A percentile compares a stretch with the other conserved stretches of the same genome.
These are phyloP conservation scores for Globisporangium recalcitrans DNA, from an alignment of 352 stramenopile genomes.

Conservation along the genomic window DNA sequence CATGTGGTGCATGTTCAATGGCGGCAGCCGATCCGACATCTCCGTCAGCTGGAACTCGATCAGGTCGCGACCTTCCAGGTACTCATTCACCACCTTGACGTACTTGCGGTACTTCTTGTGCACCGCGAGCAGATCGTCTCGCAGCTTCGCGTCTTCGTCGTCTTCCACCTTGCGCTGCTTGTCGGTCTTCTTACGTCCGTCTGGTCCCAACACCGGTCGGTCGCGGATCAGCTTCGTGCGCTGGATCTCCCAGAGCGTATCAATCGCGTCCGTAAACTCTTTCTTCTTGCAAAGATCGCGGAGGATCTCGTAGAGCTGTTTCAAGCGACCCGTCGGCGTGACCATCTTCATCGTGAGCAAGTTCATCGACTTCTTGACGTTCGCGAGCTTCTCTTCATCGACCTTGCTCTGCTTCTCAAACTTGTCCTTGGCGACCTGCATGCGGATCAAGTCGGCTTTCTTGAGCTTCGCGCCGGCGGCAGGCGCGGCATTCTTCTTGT, in stretches of 20 bases:
- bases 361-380: constrained; percentile 82
- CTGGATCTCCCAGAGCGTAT: constrained; percentile 87
- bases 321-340: constrained; percentile 70
- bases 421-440: constrained; percentile 85
- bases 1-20: constrained; percentile 88
- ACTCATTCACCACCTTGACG: constrained; percentile 70
- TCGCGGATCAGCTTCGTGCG: constrained; percentile 56
- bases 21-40: constrained; percentile 80
- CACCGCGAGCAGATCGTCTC: constrained; percentile 52
- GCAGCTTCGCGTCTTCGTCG: constrained; percentile 69
- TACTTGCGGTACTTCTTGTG: constrained; percentile 89
- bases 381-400: constrained; percentile 84
- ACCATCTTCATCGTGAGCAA: constrained; percentile 85
- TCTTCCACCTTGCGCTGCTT: constrained; percentile 70
- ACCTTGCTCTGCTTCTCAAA: constrained; percentile 84
- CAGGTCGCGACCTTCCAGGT: constrained; percentile 59
- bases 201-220: constrained; percentile 27
- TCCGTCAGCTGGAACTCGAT: constrained; percentile 86
- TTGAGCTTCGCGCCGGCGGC: constrained; percentile 53
- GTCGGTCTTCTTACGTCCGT: constrained; percentile 61
- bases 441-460: constrained; percentile 83
- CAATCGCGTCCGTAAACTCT: constrained; percentile 78
- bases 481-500: constrained; percentile 28
- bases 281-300: constrained; percentile 82
- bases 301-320: constrained; percentile 84